Base-by-base conservation (phyloP, 2,329 filamentous ascomycete species). In the Trichoderma gracile region DNA sequence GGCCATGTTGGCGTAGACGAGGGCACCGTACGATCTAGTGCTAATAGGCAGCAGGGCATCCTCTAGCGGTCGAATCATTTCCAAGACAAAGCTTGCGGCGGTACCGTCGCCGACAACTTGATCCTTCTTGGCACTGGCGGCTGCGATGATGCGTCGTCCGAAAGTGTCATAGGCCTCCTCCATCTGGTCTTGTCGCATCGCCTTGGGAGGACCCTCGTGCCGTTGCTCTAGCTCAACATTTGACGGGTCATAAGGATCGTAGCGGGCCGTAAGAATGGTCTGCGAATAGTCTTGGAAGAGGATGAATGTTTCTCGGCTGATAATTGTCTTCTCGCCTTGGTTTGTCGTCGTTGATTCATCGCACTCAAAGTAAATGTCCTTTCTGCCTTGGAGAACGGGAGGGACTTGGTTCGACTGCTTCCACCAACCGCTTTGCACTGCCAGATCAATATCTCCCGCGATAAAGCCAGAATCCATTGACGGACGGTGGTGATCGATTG, bases 281-380 rank as follows among this genome's bases (percentile, higher is more conserved):
- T 98, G 95, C 19, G 93, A 97, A 76, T 99, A 99, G 78, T 99
- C 95, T 72, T 93, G 89, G 79, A 92, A 99, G 9, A 99, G 79
- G n/a, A 98, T 81, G 70, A 90, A 95, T 47, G 97, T 83, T 66
- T 93, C 88, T 69, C 93, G 93, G 7, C 89, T 91, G 21, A 96
- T 80, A 1, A 83, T 84, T 0, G 87, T 87, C 74, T 88, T 89
- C 27, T 90, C 88, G 30, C 89, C 89, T 15, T 88, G 85, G 68
- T 88, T 88, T 12, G 85, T 83, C 15, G 89, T 85, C 7, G 84
- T 88, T 1, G 88, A 87, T 73, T 97, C 92, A 68, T 96, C 91
- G 23, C 89, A 84, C 76, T 98, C 93, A 58, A 87, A 90, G 60
- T 92, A 85, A 17, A 98, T 83, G 73, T 99, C 95, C 70, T 87